A percentile compares a stretch with the other conserved stretches of the same genome.
Evolutionary conservation across 2,329 filamentous ascomycete species (phyloP).

Genomic region (Hymenoscyphus albidus): DNA sequence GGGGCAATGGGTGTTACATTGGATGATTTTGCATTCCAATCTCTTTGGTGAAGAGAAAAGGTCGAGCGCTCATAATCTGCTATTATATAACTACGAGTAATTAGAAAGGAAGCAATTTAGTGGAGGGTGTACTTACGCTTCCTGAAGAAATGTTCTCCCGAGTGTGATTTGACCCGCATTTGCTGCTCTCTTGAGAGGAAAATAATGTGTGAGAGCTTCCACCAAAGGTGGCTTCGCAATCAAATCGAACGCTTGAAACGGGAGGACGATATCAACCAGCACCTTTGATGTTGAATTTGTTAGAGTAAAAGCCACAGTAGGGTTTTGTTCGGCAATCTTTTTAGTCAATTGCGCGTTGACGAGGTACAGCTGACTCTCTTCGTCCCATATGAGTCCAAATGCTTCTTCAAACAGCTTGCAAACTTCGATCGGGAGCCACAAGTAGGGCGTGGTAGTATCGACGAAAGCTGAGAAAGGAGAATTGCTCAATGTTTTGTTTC

Average conservation of each 20-base stretch:
- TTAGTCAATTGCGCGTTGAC: constrained; percentile 17
- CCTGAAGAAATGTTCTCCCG: constrained; percentile 41
- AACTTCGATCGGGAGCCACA: constrained; percentile 36
- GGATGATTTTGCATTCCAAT: constrained; percentile 22
- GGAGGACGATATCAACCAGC: constrained; percentile 36
- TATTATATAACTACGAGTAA: constrained; percentile 23
- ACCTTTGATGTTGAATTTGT: constrained; percentile 31
- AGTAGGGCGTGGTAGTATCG: constrained; percentile 37
- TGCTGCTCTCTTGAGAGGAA: constrained; percentile 38
- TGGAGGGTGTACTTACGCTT: constrained; percentile 28
- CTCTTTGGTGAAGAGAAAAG: constrained; percentile 38
- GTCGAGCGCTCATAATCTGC: constrained; percentile 40
- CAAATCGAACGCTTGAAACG: constrained; percentile 40
- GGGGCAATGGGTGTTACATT: constrained; percentile 21
- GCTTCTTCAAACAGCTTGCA: constrained; percentile 36
- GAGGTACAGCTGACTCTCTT: constrained; percentile 16
- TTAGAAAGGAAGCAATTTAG: constrained; percentile 1
- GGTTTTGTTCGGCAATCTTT: constrained; percentile 28
- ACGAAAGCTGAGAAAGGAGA: constrained; percentile 30
- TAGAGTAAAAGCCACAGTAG: constrained; percentile 38
- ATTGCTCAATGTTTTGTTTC: constrained; percentile 17
- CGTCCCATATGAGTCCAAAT: constrained; percentile 35
- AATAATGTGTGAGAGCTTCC: constrained; percentile 33
- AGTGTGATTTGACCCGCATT: constrained; percentile 37
- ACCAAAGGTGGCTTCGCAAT: constrained; percentile 35